Conservation (phyloP, 345 rosid genomes). For the Iberis pinnata region DNA sequence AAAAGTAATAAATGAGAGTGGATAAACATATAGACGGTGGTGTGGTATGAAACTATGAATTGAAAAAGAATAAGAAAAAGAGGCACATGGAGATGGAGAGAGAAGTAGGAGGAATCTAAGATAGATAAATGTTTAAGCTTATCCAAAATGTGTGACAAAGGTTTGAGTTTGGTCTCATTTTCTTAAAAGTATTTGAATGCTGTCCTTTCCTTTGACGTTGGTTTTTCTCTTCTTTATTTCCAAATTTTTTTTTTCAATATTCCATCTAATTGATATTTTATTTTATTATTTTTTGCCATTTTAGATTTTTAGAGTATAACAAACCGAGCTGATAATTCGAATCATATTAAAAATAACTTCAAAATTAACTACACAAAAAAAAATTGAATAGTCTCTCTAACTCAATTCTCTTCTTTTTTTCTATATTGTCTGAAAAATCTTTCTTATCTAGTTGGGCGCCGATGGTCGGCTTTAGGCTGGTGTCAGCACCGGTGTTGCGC, state of each 20-base stretch:
- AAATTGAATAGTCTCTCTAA: too few relatives aligned
- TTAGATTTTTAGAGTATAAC: too few relatives aligned
- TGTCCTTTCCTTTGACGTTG: constrained; percentile 21
- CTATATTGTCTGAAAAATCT: too few relatives aligned
- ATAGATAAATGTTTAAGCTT: constrained; percentile 28
- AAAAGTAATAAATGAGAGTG: not conserved
- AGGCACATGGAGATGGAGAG: constrained; percentile 13
- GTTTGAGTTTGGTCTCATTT: constrained; percentile 24
- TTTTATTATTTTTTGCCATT: too few relatives aligned
- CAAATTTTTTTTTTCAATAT: not conserved
- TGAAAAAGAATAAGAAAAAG: not conserved
- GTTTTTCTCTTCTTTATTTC: not conserved
- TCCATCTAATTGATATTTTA: not conserved
- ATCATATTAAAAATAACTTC: too few relatives aligned
- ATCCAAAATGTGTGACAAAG: constrained; percentile 19
- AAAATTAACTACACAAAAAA: too few relatives aligned
- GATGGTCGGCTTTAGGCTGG: too few relatives aligned
- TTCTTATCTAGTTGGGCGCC: too few relatives aligned
- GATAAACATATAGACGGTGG: constrained; percentile 27
- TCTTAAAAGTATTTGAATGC: constrained; percentile 12
- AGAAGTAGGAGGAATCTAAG: constrained; percentile 24
- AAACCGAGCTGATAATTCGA: too few relatives aligned
- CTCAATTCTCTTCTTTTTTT: too few relatives aligned
- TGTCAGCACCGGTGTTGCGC: too few relatives aligned
- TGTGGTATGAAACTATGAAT: constrained; percentile 3